Evolutionary conservation across 1,139 yeast species (phyloP), one percentile per base, ranked within the genome.

Genomic region (Candida albicans): DNA sequence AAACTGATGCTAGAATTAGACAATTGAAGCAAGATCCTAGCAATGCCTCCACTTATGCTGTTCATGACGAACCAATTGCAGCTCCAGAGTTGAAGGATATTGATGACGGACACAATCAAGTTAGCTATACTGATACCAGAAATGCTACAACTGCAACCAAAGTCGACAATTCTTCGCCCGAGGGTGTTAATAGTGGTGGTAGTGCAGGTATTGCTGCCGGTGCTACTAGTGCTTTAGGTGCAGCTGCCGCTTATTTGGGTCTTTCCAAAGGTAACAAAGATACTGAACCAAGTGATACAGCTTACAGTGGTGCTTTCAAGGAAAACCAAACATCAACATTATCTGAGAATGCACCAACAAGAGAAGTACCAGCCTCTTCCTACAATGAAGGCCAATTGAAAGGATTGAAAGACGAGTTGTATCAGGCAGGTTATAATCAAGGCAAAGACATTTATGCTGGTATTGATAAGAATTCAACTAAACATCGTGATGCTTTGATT

Each of bases 41-140:
- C 22, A 43, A 52, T 45, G 55, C 54, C 15, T 47, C 56, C 6
- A 51, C 52, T 33, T 50, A 51, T 31, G 55, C 58, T 8, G 53
- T 55, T n/a, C 46, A 48, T 43, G 40, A 57, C 36, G 55, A 53
- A 35, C 50, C 58, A 5, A 45, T 52, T 35, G 40, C 35, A 31
- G 42, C 50, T 10, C 51, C 54, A 34, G 39, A 47, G 42, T 36
- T 44, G 18, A 35, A 42, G 8, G 46, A 47, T 35, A 30, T 44
- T 30, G 44, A 37, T 15, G 47, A 47, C 13, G 47, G 39, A 9
- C 32, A 38, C 22, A 41, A 39, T 24, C 22, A 18, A 18, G 40
- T 33, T 29, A 26, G 7, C 12, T 30, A 31, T 37, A 33, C 43
- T 33, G 39, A 37, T 15, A 35, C 48, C 15, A 42, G 36, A n/a